These are phyloP conservation scores for Ascocoryne sarcoides DNA, from an alignment of 2,329 filamentous ascomycete genomes.

Conservation along the genomic window DNA sequence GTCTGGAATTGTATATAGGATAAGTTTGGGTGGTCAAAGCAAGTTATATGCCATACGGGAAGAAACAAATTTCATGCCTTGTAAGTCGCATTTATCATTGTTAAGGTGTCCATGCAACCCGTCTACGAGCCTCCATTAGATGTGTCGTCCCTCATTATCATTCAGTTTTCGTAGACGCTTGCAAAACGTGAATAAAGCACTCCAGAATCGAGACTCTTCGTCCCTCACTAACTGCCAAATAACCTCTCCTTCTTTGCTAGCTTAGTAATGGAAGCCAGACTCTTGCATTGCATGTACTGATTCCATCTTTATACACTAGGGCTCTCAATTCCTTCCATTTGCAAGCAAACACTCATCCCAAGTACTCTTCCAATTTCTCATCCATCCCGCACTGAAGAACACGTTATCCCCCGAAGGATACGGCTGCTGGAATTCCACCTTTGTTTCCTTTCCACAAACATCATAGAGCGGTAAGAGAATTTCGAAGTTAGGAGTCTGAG, in stretches of 20 bases:
- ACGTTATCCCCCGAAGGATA: neutral
- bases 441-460: neutral
- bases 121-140: no score
- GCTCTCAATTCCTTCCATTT: constrained; percentile 1
- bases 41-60: no score
- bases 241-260: no score
- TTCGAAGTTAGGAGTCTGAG: constrained; percentile 9
- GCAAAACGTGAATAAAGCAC: no score
- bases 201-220: no score
- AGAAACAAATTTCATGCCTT: neutral
- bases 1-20: constrained; percentile 19
- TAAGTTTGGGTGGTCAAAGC: neutral
- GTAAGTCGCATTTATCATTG: neutral
- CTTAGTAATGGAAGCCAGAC: no score
- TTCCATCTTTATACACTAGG: no score
- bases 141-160: no score
- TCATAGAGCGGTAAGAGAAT: constrained; percentile 7
- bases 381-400: neutral
- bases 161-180: no score
- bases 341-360: constrained; percentile 9
- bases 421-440: neutral
- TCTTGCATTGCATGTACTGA: no score
- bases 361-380: constrained; percentile 6
- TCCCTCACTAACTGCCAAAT: no score
- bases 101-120: no score